These are phyloP conservation scores for Geranium rotundifolium DNA, from an alignment of 345 rosid genomes.

Conservation along the genomic window DNA sequence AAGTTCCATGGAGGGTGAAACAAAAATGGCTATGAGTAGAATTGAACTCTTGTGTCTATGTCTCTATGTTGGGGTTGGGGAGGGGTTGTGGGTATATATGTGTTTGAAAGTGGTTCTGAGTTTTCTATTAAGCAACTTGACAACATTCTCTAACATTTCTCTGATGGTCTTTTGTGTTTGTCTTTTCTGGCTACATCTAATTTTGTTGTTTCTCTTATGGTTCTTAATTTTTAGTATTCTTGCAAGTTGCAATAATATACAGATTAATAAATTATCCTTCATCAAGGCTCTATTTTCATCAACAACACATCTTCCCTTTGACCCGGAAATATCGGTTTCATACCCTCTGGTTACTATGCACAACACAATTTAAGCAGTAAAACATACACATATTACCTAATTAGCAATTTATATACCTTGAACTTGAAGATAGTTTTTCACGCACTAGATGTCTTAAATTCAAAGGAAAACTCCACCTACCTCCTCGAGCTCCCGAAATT, in stretches of 20 bases:
- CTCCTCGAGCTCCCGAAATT: too few relatives aligned
- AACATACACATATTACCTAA: too few relatives aligned
- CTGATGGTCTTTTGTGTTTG: slow-evolving; percentile 10
- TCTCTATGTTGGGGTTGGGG: slow-evolving; percentile 6
- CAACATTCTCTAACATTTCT: too few relatives aligned
- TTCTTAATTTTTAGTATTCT: too few relatives aligned
- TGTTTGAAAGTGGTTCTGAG: slow-evolving; percentile 8
- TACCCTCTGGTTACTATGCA: too few relatives aligned
- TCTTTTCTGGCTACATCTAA: slow-evolving; percentile 3
- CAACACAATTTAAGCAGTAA: too few relatives aligned
- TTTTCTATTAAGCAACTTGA: slow-evolving; percentile 10
- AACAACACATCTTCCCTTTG: background rate
- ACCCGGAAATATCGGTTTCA: background rate
- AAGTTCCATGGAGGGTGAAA: slow-evolving; percentile 32
- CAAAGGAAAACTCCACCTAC: too few relatives aligned
- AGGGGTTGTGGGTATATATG: slow-evolving; percentile 11
- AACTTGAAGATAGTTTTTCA: too few relatives aligned
- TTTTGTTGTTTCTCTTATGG: too few relatives aligned
- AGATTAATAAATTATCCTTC: background rate
- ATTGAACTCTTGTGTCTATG: slow-evolving; percentile 2
- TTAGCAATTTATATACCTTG: too few relatives aligned
- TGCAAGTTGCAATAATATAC: background rate
- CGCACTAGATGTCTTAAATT: too few relatives aligned
- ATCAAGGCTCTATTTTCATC: background rate
- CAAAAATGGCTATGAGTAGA: background rate